Conservation (phyloP, 1,139 yeast species). For the Eremothecium coryli region DNA sequence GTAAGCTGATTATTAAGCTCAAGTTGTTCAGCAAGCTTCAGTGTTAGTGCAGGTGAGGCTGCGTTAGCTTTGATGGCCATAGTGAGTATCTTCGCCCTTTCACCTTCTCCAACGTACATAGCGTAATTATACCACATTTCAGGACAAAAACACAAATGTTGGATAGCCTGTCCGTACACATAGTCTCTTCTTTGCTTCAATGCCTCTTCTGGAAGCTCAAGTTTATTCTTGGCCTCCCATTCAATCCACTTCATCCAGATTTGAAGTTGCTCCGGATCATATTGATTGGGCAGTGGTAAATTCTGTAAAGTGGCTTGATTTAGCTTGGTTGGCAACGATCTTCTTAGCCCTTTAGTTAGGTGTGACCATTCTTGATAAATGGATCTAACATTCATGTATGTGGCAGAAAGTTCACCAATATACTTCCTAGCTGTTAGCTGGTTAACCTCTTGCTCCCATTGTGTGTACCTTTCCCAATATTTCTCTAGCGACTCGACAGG, state of each 20-base stretch:
- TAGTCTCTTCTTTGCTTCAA: constrained; percentile 57
- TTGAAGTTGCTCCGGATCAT: constrained; percentile 36
- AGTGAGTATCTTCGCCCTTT: constrained; percentile 36
- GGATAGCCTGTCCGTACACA: constrained; percentile 64
- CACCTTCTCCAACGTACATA: constrained; percentile 30
- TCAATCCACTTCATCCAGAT: constrained; percentile 70
- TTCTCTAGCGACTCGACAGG: constrained; percentile 71
- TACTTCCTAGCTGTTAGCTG: constrained; percentile 76
- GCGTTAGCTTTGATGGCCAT: constrained; percentile 63
- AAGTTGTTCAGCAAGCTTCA: constrained; percentile 58
- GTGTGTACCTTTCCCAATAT: constrained; percentile 72
- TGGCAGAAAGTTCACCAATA: constrained; percentile 72
- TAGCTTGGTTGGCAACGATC: constrained; percentile 28
- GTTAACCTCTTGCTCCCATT: constrained; percentile 73
- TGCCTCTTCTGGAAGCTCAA: constrained; percentile 45
- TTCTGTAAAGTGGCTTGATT: constrained; percentile 33
- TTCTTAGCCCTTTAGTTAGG: constrained; percentile 41
- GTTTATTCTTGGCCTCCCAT: constrained; percentile 67
- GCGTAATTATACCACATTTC: constrained; percentile 78
- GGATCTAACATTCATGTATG: constrained; percentile 85
- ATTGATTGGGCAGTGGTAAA: constrained; percentile 31
- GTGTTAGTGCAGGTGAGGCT: constrained; percentile 55
- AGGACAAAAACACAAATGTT: constrained; percentile 61
- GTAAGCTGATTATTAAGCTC: constrained; percentile 51
- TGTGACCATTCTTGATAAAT: constrained; percentile 63